Base-by-base conservation (phyloP, 1,284 basidiomycete genomes). In the Cutaneotrichosporon arboriforme region DNA sequence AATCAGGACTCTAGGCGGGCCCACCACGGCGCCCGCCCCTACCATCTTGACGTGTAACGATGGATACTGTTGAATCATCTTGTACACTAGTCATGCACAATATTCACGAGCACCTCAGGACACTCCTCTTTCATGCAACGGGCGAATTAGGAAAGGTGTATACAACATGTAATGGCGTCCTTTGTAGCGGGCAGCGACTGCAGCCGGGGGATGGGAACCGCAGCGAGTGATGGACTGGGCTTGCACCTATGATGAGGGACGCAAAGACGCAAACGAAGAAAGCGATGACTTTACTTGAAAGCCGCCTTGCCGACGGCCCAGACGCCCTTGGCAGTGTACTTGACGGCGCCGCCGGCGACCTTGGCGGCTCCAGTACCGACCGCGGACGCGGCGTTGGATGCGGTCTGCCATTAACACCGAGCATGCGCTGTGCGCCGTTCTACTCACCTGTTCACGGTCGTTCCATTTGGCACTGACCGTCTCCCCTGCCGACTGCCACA, bases 251-350 rank as follows among this genome's bases (percentile, higher is more conserved):
- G n/a, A n/a, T n/a, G n/a, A n/a, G n/a, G n/a, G n/a, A n/a, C n/a
- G n/a, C n/a, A n/a, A n/a, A n/a, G n/a, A n/a, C n/a, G n/a, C n/a
- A n/a, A n/a, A n/a, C n/a, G n/a, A n/a, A n/a, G n/a, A n/a, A n/a
- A n/a, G n/a, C n/a, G n/a, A n/a, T n/a, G n/a, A n/a, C 12, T 36
- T 26, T 36, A 57, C 48, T 41, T 42, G 17, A 42, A 41, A 9
- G 59, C 59, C 5, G 51, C 51, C 51, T 62, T 62, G 34, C 58
- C 58, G 17, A 62, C 47, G 5, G 54, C 53, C 61, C 61, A 62
- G 38, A 59, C 51, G 5, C 61, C 61, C 47, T 60, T 60, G 44
- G 45, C 61, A 4, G 54, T 52, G 18, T 54, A 50, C 52, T 62
- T 62, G 49, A 57, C 38, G 2, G 61, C 58, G 2, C 55, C 52